Base-by-base conservation (phyloP, 2,329 filamentous ascomycete species). In the Venturia nashicola region DNA sequence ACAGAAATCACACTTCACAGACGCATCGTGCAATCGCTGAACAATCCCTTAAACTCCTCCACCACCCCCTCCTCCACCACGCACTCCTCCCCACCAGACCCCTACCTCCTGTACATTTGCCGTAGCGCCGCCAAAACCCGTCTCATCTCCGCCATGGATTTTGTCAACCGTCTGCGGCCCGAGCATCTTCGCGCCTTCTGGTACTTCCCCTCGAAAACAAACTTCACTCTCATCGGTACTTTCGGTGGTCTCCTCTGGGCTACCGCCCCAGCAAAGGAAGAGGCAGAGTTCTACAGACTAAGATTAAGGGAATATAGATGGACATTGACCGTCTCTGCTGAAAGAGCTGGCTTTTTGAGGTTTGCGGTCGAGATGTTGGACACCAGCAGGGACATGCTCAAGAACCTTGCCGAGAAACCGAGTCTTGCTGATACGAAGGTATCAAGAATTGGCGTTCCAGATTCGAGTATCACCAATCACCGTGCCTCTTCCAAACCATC, bases 141-240 rank as follows among this genome's bases (percentile, higher is more conserved):
- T 6, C 82, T 97, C 42, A 96, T 97, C 71, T 95, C 90, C 27
- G 91, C 92, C 67, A 96, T 97, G 89, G 93, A 97, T 73, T 96
- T 97, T 75, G 91, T 96, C 70, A 97, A 97, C 76, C 87, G 93
- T 0, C 83, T 97, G 40, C 91, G 89, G 55, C 90, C 91, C 0
- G 85, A 87, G 43, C 92, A 97, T 70, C 82, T 97, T 39, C 86
- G 88, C n/a, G 84, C 90, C 0, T 97, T 97, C 76, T 97, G 93
- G 93, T 92, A 89, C 72, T 93, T 92, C 72, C 86, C 89, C 1
- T 90, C 88, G 48, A 90, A 91, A 70, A 89, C 89, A 44, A 96
- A 96, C 75, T 97, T 97, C 76, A 92, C 93, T 0, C 81, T 97
- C 12, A 96, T 97, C 70, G 92, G 91, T 64, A 96, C 92, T 0